Conservation (phyloP, 306 rosid genomes). For the Urtica urens region DNA sequence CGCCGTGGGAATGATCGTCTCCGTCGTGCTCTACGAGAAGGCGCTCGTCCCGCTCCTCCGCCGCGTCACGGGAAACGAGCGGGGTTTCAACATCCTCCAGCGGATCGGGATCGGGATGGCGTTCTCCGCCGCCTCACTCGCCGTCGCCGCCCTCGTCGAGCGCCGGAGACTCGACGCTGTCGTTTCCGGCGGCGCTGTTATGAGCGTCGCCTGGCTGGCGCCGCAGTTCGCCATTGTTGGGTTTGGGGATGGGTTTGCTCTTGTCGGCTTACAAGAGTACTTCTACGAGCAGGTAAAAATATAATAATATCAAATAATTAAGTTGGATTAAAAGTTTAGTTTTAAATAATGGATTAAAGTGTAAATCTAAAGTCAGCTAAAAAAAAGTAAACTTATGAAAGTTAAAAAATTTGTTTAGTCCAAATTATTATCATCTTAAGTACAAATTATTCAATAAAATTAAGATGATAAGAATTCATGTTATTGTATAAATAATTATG, state of each 20-base stretch:
- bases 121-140: constrained; percentile 46
- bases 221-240: constrained; percentile 76
- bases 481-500: too few species aligned
- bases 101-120: constrained; percentile 83
- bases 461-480: too few species aligned
- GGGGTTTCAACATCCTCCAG: constrained; percentile 84
- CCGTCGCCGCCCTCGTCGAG: constrained; percentile 55
- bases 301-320: too few species aligned
- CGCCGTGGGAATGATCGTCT: constrained; percentile 61
- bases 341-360: too few species aligned
- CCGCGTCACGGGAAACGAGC: constrained; percentile 49
- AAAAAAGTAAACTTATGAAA: too few species aligned
- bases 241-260: constrained; percentile 73
- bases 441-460: too few species aligned
- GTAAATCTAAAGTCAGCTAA: too few species aligned
- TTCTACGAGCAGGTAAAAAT: constrained; percentile 84
- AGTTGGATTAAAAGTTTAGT: too few species aligned
- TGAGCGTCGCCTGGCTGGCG: constrained; percentile 80
- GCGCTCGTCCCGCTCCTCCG: constrained; percentile 52
- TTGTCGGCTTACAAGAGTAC: constrained; percentile 81
- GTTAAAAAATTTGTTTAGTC: too few species aligned
- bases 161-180: constrained; percentile 34
- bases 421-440: too few species aligned
- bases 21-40: constrained; percentile 62
- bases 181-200: constrained; percentile 28